Conservation (phyloP, 2,329 filamentous ascomycete species). For the Fusarium praegraminearum region DNA sequence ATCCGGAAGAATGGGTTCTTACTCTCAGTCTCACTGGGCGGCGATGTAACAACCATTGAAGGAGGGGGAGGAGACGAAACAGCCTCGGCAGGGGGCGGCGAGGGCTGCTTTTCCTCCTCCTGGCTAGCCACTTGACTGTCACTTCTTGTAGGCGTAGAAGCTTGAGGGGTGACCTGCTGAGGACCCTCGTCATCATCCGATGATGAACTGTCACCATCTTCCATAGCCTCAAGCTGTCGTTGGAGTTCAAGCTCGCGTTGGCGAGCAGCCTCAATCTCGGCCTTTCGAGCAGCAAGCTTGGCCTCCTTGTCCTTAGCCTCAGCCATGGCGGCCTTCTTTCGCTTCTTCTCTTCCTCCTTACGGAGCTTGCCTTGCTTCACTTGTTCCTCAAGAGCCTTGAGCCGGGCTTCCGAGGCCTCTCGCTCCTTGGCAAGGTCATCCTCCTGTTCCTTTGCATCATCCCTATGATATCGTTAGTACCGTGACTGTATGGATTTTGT, state of each 20-base stretch:
- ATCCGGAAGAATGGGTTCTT: conserved; percentile 97
- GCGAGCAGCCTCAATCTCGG: conserved; percentile 90
- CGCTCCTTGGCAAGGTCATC: conserved; percentile 84
- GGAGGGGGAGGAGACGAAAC: conserved; percentile 57
- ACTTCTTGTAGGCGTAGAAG: conserved; percentile 67
- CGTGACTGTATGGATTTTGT: not conserved
- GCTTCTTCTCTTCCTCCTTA: conserved; percentile 95
- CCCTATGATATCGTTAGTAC: conserved; percentile 63
- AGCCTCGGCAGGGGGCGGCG: conserved; percentile 60
- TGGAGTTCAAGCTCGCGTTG: conserved; percentile 92
- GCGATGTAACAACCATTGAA: conserved; percentile 64
- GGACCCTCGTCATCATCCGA: conserved; percentile 86
- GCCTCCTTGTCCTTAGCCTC: conserved; percentile 91
- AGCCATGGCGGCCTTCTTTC: conserved; percentile 86
- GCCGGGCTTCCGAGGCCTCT: conserved; percentile 82
- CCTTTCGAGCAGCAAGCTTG: conserved; percentile 84
- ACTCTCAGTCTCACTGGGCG: conserved; percentile 77
- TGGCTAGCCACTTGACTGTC: conserved; percentile 65
- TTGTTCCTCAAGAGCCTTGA: conserved; percentile 92
- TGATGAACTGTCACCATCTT: conserved; percentile 79
- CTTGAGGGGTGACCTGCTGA: conserved; percentile 73
- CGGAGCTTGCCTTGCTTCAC: conserved; percentile 93
- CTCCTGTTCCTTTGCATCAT: conserved; percentile 79
- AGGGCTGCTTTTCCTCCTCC: conserved; percentile 65
- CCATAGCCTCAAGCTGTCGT: conserved; percentile 82